phyloP scores from a whole-genome alignment of 192 early-diverging fungal genomes.

The Obelidium mucronatum region DNA sequence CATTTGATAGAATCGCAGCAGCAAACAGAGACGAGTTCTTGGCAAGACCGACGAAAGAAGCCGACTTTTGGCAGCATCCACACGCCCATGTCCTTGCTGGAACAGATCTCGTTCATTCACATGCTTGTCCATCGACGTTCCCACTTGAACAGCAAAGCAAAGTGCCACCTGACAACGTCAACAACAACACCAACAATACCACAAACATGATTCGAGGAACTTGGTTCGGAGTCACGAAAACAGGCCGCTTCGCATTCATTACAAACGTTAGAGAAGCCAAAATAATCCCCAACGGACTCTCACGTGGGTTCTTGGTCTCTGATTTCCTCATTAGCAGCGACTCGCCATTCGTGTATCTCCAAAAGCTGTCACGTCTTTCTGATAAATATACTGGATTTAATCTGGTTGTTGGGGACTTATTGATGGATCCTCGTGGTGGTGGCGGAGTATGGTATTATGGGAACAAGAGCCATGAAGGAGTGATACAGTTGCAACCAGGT shows the following conservation, averaged over 20 bases:
- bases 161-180: no score
- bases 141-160: no score
- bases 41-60: conserved; percentile 37
- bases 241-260: conserved; percentile 44
- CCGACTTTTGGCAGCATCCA: conserved; percentile 31
- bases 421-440: not conserved
- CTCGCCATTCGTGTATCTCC: conserved; percentile 16
- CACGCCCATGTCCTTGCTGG: conserved; percentile 44
- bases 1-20: conserved; percentile 38
- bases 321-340: conserved; percentile 36
- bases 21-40: conserved; percentile 56
- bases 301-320: conserved; percentile 46
- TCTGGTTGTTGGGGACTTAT: conserved; percentile 44
- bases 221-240: conserved; percentile 44
- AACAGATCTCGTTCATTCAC: conserved; percentile 38
- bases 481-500: not conserved
- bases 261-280: conserved; percentile 48
- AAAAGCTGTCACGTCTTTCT: not conserved
- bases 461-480: conserved; percentile 17
- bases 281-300: conserved; percentile 30
- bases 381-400: conserved; percentile 54
- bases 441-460: conserved; percentile 40
- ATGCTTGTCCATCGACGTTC: conserved; percentile 5
- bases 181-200: not conserved
- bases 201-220: conserved; percentile 36